Percentiles rank a stretch among this genome's conserved stretches.
Evolutionary conservation across 2,329 filamentous ascomycete species (phyloP).

Genomic region (Aureobasidium namibiae): DNA sequence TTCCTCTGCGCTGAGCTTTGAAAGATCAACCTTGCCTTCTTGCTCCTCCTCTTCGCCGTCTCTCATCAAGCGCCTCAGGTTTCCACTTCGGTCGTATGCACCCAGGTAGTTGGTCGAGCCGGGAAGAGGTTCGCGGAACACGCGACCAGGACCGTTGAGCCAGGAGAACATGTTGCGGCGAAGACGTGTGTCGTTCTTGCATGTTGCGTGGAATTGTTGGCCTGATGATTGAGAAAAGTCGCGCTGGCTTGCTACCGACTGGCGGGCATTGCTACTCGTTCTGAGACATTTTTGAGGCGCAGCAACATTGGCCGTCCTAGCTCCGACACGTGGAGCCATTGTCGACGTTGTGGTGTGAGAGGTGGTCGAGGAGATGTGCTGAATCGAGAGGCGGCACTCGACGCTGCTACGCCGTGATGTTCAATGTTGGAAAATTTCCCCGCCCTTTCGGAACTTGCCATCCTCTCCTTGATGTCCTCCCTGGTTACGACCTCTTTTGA

Average conservation of each 20-base stretch:
- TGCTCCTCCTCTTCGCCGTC: slow-evolving; percentile 16
- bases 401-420: not conserved
- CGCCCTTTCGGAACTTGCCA: slow-evolving; percentile 5
- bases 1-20: slow-evolving; percentile 19
- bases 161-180: slow-evolving; percentile 51
- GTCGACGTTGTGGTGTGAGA: not conserved
- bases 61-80: slow-evolving; percentile 35
- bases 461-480: not conserved
- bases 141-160: slow-evolving; percentile 47
- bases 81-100: slow-evolving; percentile 45
- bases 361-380: not conserved
- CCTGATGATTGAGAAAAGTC: slow-evolving; percentile 12
- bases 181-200: slow-evolving; percentile 35
- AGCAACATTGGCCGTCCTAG: not conserved
- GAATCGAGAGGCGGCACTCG: not conserved
- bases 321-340: slow-evolving; percentile 12
- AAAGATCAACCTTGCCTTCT: slow-evolving; percentile 18
- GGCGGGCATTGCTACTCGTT: not conserved
- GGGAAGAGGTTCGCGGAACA: slow-evolving; percentile 40
- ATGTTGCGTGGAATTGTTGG: slow-evolving; percentile 12
- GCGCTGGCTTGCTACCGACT: not conserved
- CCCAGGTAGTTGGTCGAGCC: slow-evolving; percentile 48
- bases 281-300: slow-evolving; percentile 9
- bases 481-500: no score
- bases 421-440: not conserved